Evolutionary conservation across 2,329 filamentous ascomycete species (phyloP).

Genomic region (Dactylellina drechsleri): DNA sequence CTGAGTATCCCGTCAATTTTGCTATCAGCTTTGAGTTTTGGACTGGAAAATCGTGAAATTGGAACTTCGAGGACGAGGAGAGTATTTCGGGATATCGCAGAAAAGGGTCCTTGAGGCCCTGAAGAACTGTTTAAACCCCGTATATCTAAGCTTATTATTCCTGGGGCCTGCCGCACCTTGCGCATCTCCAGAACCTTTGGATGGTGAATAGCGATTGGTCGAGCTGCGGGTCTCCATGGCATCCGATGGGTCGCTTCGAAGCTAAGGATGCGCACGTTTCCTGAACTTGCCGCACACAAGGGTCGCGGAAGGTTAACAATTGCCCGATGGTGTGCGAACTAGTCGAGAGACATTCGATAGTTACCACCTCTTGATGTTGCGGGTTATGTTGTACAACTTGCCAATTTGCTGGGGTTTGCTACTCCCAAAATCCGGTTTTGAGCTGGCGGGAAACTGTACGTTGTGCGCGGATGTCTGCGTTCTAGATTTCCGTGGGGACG

Average conservation of each 20-base stretch:
- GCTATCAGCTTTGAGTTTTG: not conserved
- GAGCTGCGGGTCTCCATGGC: slow-evolving; percentile 45
- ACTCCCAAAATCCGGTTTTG: no score
- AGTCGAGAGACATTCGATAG: not conserved
- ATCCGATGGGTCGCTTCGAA: slow-evolving; percentile 32
- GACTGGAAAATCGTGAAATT: not conserved
- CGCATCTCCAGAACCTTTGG: no score
- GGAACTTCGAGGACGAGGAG: not conserved
- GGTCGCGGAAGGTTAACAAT: slow-evolving; percentile 1
- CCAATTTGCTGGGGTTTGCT: not conserved
- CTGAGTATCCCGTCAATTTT: not conserved
- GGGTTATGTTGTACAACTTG: slow-evolving; percentile 3
- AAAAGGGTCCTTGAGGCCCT: slow-evolving; percentile 9
- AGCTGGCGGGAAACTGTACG: not conserved
- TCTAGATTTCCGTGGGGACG: not conserved
- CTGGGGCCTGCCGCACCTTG: slow-evolving; percentile 49
- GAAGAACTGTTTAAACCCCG: not conserved
- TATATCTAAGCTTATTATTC: slow-evolving; percentile 26
- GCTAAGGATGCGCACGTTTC: slow-evolving; percentile 29
- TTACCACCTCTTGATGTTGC: not conserved
- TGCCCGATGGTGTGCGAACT: not conserved
- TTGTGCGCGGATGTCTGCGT: not conserved
- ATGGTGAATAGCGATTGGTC: slow-evolving; percentile 25
- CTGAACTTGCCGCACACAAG: slow-evolving; percentile 41
- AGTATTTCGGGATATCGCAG: not conserved